Evolutionary conservation across 352 stramenopile genomes (phyloP), one percentile per base, ranked within the genome.

Genomic region (Phytophthora brassicae): DNA sequence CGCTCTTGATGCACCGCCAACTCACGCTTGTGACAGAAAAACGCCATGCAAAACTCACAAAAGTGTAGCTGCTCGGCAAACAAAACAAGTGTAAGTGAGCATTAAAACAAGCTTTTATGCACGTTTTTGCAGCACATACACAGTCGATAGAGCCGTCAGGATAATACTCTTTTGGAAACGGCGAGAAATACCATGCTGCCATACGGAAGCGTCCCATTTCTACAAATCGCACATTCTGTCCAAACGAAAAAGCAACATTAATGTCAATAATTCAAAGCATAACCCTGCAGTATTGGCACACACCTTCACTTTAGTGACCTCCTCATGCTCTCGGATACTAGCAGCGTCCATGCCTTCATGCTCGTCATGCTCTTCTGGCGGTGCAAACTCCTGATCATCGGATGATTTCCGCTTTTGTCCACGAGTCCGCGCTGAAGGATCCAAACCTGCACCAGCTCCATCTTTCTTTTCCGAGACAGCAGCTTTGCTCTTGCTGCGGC

Each of bases 261-360:
- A 50, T 24, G n/a, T 67, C 29, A n/a, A 24, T 3, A 36, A 7
- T 3, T 24, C 31, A 4, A 14, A 38, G 3, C 31, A 38, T 38
- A n/a, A 38, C 9, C 31, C 9, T 2, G 4, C 29, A 36, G 8
- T 14, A 17, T 6, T 38, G 12, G 6, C 13, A 2, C 51, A 17
- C 22, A 92, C 85, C 77, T 97, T 98, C 47, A 98, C 88, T 81
- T 98, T 98, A 24, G 95, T 98, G 12, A 98, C 94, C 64, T 99
- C 96, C 65, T 99, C 97, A 76, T 99, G 97, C 68, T 99, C 97
- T 58, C 95, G 89, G 44, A 99, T 89, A 31, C 89, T 97, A 13
- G 92, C 96, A 52, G 98, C 97, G 74, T 99, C 97, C 75, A 99
- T 95, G 29, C 97, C 97, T 89, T 99, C 96, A 66, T 99, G 97